Evolutionary conservation across 202 grass and related monocot species (phyloP), one percentile per base, ranked within the genome.

Genomic region (Cymbopogon flexuosus): DNA sequence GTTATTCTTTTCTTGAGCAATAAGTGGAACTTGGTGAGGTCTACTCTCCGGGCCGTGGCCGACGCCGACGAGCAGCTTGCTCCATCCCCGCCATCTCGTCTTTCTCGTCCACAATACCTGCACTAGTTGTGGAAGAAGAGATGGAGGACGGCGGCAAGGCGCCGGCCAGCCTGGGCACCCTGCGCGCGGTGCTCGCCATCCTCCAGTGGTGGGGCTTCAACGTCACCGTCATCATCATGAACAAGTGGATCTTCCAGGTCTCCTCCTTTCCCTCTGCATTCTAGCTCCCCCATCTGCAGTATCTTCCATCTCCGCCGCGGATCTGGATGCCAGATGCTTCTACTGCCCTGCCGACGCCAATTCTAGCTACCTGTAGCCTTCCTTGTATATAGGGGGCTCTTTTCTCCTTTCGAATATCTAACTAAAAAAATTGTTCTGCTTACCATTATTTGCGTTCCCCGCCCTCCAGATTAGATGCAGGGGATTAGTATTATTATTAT

Each of bases 161-260:
- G 35, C 70, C 73, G 27, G 75, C 78, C 61, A 81, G 87, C 72
- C 88, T 89, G 88, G 46, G 81, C 80, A 88, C 27, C 78, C 27
- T 98, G 65, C 88, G 86, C n/a, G 88, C 95, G 24, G 65, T 91
- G 62, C 81, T 95, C n/a, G 84, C 92, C 22, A 98, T 98, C 62
- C 79, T 98, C 22, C 95, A 98, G 76, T 98, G 95, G 95, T 98
- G 95, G 95, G 88, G 71, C 72, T 98, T 98, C 88, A 98, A 98
- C 84, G 92, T 98, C 84, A 90, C 95, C 57, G 95, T 95, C 76
- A 98, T 98, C 90, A 93, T 98, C 86, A 93, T 94, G 86, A 98
- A 98, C 90, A 98, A 98, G 84, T 98, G 96, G 96, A 98, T 98
- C 92, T 95, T 98, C 89, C 92, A 98, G 96, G 92, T 98, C 18